phyloP scores from a whole-genome alignment of 2,329 filamentous ascomycete genomes.

The Penicillium sp. region DNA sequence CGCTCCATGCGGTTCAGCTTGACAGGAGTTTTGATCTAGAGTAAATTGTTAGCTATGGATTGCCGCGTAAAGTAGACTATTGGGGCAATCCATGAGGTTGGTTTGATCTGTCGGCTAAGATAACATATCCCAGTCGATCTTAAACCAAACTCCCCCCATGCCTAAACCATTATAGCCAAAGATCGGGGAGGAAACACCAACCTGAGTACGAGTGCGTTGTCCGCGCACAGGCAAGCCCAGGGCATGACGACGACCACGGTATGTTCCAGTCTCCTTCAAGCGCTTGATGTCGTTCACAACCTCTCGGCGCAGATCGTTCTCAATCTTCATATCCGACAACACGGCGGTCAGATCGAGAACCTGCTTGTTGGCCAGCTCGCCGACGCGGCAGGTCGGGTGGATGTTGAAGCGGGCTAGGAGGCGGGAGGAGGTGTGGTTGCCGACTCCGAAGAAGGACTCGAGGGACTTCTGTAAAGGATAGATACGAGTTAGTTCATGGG shows the following conservation, averaged over 20 bases:
- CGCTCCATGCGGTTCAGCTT: conserved; percentile 64
- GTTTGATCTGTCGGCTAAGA: not conserved
- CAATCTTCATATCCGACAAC: conserved; percentile 88
- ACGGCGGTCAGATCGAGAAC: conserved; percentile 82
- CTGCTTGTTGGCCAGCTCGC: conserved; percentile 73
- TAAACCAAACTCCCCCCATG: not conserved
- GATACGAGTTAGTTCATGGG: conserved; percentile 13
- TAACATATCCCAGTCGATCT: not conserved
- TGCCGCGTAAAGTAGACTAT: not conserved
- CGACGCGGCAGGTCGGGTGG: conserved; percentile 79
- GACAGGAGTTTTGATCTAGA: conserved; percentile 61
- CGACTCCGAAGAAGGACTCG: conserved; percentile 84
- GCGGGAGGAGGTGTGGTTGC: conserved; percentile 68
- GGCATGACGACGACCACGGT: conserved; percentile 86
- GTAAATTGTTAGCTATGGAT: conserved; percentile 23
- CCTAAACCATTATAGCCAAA: not conserved
- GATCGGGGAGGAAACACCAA: conserved; percentile 35
- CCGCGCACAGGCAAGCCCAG: conserved; percentile 91
- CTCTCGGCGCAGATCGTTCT: conserved; percentile 79
- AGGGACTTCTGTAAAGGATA: conserved; percentile 56
- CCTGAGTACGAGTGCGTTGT: conserved; percentile 82
- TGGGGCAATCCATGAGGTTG: not conserved
- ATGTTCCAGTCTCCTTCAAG: conserved; percentile 87
- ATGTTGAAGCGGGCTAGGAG: conserved; percentile 90
- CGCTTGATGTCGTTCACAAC: conserved; percentile 84